These are phyloP conservation scores for Carallia pectinifolia DNA, from an alignment of 345 rosid genomes.

Conservation along the genomic window DNA sequence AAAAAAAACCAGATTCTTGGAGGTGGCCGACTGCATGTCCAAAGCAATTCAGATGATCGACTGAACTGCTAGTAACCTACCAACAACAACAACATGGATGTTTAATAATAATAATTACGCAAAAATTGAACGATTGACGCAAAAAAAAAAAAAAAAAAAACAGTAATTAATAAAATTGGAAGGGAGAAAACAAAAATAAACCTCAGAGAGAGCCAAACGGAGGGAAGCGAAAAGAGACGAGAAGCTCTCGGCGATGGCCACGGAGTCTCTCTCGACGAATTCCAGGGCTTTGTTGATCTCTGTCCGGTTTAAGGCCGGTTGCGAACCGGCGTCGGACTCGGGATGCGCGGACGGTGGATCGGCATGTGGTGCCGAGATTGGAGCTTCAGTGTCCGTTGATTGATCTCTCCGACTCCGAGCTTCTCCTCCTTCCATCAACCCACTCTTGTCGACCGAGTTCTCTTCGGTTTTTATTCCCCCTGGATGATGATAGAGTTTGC, in stretches of 20 bases:
- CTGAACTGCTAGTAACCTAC: conserved; percentile 64
- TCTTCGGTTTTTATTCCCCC: too few species aligned
- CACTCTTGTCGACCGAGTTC: too few species aligned
- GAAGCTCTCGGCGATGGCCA: conserved; percentile 83
- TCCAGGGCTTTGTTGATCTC: conserved; percentile 67
- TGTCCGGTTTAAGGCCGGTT: conserved; percentile 32
- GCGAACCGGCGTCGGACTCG: conserved; percentile 17
- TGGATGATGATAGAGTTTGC: too few species aligned
- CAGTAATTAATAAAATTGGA: neutral
- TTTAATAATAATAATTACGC: neutral
- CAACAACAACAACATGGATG: neutral
- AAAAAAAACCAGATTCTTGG: conserved; percentile 63
- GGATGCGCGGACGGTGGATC: conserved; percentile 26
- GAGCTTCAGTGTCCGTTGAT: neutral
- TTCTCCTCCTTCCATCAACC: neutral
- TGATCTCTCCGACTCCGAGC: conserved; percentile 1
- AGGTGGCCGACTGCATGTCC: conserved; percentile 76
- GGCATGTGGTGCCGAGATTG: neutral
- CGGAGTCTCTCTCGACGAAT: conserved; percentile 77
- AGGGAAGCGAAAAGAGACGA: conserved; percentile 79
- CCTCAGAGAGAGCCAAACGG: conserved; percentile 81
- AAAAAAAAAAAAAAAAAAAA: neutral
- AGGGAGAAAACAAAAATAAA: conserved; percentile 9
- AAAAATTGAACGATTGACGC: too few species aligned
- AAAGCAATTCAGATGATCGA: conserved; percentile 82